A percentile compares a stretch with the other conserved stretches of the same genome.
Conservation (phyloP, 495 filamentous ascomycete species). For the Aspergillus ellipticus region DNA sequence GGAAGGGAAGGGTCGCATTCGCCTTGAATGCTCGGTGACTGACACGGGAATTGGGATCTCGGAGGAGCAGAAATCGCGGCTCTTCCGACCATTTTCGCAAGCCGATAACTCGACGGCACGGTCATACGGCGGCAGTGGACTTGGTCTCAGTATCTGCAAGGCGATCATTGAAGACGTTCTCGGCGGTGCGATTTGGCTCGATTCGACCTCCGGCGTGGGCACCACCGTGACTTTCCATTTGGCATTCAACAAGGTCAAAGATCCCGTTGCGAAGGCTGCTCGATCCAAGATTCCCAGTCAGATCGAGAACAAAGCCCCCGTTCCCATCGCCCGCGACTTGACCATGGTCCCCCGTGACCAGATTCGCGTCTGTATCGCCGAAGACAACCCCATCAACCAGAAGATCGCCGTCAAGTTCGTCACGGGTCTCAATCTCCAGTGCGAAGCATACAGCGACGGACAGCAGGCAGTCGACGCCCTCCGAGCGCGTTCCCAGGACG, state of each 20-base stretch:
- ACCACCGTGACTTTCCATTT: constrained; percentile 86
- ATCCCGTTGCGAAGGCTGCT: constrained; percentile 51
- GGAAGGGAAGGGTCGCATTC: constrained; percentile 65
- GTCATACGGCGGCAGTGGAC: constrained; percentile 85
- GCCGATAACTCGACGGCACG: constrained; percentile 82
- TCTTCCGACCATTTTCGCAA: constrained; percentile 90
- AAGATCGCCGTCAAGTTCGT: constrained; percentile 91
- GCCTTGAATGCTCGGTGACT: constrained; percentile 77
- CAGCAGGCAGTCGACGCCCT: constrained; percentile 82
- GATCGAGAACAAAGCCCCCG: constrained; percentile 26
- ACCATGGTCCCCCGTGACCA: constrained; percentile 69
- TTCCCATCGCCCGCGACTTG: constrained; percentile 50
- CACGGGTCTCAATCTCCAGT: constrained; percentile 73
- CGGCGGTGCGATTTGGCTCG: constrained; percentile 75
- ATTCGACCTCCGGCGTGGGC: constrained; percentile 68
- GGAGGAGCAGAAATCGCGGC: constrained; percentile 71
- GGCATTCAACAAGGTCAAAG: constrained; percentile 74
- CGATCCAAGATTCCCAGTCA: constrained; percentile 48
- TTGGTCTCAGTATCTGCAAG: constrained; percentile 91
- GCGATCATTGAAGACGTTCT: constrained; percentile 91
- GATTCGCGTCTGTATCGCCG: constrained; percentile 81
- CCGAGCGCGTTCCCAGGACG: constrained; percentile 61
- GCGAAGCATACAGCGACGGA: constrained; percentile 82
- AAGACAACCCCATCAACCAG: constrained; percentile 89
- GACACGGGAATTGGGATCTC: constrained; percentile 91